Conservation (phyloP, 1,284 basidiomycete genomes). For the Exsudoporus floridanus region DNA sequence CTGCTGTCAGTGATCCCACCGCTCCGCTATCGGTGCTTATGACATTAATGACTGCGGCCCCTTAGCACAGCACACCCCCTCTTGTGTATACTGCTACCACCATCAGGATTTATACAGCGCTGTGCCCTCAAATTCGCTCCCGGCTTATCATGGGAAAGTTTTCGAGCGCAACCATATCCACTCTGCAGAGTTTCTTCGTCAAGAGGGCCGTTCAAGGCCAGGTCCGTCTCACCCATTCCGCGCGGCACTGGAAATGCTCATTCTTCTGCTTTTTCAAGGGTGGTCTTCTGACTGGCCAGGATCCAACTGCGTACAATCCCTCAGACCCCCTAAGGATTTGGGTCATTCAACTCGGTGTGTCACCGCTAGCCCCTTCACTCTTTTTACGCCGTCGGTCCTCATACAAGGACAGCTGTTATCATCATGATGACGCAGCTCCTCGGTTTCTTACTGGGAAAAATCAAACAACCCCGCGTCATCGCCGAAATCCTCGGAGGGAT, state of each 20-base stretch:
- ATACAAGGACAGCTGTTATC: constrained; percentile 38
- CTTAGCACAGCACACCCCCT: background rate
- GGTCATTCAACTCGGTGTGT: constrained; percentile 83
- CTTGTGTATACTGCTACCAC: background rate
- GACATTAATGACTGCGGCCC: background rate
- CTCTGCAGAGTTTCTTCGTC: constrained; percentile 31
- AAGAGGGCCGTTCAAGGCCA: constrained; percentile 43
- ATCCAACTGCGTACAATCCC: constrained; percentile 65
- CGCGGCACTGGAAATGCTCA: background rate
- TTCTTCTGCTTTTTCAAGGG: constrained; percentile 42
- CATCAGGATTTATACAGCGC: background rate
- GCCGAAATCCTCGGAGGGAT: constrained; percentile 89
- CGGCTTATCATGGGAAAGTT: constrained; percentile 39
- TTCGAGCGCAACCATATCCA: constrained; percentile 38
- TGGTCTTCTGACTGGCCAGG: constrained; percentile 68
- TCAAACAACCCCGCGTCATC: constrained; percentile 86
- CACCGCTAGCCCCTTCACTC: background rate
- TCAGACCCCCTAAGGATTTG: constrained; percentile 82
- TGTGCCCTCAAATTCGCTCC: background rate
- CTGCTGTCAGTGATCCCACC: too few relatives aligned
- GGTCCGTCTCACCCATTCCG: constrained; percentile 28
- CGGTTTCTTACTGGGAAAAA: constrained; percentile 63
- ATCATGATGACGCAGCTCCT: constrained; percentile 79
- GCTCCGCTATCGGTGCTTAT: background rate
- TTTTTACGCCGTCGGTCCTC: background rate